phyloP scores from a whole-genome alignment of 1,284 basidiomycete species.

The Calocybe gambosa region DNA sequence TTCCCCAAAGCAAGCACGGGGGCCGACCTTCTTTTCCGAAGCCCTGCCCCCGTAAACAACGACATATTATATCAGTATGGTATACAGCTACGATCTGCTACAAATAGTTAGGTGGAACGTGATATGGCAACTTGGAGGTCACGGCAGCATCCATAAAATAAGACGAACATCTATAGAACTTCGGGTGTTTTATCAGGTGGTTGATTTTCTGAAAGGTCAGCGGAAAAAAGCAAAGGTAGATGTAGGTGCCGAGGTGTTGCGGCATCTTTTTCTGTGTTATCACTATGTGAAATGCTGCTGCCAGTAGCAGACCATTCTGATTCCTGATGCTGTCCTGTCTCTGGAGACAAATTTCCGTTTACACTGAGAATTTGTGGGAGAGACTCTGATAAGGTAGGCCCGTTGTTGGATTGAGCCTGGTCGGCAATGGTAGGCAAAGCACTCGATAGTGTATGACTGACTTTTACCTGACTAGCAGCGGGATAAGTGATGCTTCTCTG shows the following conservation, averaged over 20 bases:
- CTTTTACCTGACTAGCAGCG: constrained; percentile 40
- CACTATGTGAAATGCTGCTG: constrained; percentile 30
- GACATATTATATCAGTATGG: constrained; percentile 62
- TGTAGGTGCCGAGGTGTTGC: constrained; percentile 48
- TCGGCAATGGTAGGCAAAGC: constrained; percentile 56
- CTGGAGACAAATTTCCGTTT: constrained; percentile 10
- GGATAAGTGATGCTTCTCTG: constrained; percentile 49
- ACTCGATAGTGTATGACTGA: constrained; percentile 63
- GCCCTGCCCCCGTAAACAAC: constrained; percentile 59
- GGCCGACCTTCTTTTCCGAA: constrained; percentile 85
- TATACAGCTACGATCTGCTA: constrained; percentile 32
- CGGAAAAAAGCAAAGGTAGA: constrained; percentile 34
- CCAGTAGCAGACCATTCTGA: constrained; percentile 39
- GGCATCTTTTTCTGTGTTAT: constrained; percentile 27
- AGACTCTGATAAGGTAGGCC: constrained; percentile 20
- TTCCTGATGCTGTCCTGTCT: constrained; percentile 14
- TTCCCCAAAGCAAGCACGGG: constrained; percentile 89
- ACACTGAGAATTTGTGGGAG: constrained; percentile 2
- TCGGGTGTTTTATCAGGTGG: constrained; percentile 26
- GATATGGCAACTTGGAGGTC: not conserved
- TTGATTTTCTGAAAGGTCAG: constrained; percentile 23
- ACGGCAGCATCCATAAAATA: not conserved
- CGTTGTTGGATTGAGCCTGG: constrained; percentile 38
- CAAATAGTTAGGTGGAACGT: constrained; percentile 16
- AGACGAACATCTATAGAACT: constrained; percentile 15